These are phyloP conservation scores for Fusarium pininemorale DNA, from an alignment of 2,329 filamentous ascomycete genomes.

Conservation along the genomic window DNA sequence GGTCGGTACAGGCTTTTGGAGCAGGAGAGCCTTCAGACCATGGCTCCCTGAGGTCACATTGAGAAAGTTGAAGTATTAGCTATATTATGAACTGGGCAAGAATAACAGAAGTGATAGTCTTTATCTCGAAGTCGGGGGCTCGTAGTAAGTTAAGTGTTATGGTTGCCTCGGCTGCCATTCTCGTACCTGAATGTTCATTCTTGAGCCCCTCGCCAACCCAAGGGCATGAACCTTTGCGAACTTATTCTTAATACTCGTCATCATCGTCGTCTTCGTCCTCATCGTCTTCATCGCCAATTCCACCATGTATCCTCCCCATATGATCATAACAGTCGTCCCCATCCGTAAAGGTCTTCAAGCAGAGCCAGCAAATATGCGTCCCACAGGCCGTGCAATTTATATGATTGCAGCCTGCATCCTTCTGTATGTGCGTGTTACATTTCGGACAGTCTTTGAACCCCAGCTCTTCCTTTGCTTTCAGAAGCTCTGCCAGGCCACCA, in stretches of 20 bases:
- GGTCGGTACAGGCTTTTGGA: background rate
- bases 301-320: background rate
- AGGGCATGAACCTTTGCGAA: too few relatives aligned
- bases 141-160: too few relatives aligned
- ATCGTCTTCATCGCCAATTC: background rate
- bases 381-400: slow-evolving; percentile 53
- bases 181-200: background rate
- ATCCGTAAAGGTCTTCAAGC: slow-evolving; percentile 48
- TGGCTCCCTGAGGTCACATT: background rate
- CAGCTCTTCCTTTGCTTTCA: slow-evolving; percentile 45
- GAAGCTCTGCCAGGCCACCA: slow-evolving; percentile 39
- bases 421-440: slow-evolving; percentile 54
- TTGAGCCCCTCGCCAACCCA: background rate
- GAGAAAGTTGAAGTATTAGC: background rate
- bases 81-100: background rate
- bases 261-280: background rate
- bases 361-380: slow-evolving; percentile 60
- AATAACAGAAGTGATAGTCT: background rate
- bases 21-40: background rate
- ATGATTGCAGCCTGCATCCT: slow-evolving; percentile 57
- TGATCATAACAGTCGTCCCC: background rate
- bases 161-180: background rate
- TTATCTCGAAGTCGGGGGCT: background rate
- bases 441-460: slow-evolving; percentile 54
- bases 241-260: background rate